These are phyloP conservation scores for Aspergillus hancockii DNA, from an alignment of 495 filamentous ascomycete species.

Conservation along the genomic window DNA sequence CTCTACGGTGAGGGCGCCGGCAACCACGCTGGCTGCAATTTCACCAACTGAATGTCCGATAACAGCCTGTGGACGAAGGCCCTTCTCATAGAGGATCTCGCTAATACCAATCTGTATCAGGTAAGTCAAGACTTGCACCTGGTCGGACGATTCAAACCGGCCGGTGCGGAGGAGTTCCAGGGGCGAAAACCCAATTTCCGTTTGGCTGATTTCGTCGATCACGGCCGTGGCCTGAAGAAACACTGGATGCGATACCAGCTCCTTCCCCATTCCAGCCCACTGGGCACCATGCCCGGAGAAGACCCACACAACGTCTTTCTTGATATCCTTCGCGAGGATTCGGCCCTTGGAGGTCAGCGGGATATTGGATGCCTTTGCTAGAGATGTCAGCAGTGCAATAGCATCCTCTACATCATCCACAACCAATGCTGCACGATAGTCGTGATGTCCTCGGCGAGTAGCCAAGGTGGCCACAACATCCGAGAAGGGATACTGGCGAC, in stretches of 20 bases:
- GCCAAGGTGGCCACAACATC: constrained; percentile 28
- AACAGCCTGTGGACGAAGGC: constrained; percentile 28
- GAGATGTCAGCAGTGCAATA: constrained; percentile 19
- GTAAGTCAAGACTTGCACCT: constrained; percentile 35
- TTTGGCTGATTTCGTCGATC: constrained; percentile 23
- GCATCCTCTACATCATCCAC: constrained; percentile 24
- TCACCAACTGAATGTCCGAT: constrained; percentile 42
- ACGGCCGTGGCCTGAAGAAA: constrained; percentile 24
- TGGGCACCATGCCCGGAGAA: constrained; percentile 49
- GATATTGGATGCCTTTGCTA: constrained; percentile 17
- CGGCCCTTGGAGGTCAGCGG: constrained; percentile 3
- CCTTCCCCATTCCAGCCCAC: constrained; percentile 40
- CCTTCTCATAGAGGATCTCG: constrained; percentile 24
- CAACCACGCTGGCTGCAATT: constrained; percentile 28
- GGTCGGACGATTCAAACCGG: constrained; percentile 27
- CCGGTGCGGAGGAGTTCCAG: constrained; percentile 28
- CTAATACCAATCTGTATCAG: constrained; percentile 32
- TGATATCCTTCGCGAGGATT: background rate
- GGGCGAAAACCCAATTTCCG: constrained; percentile 32
- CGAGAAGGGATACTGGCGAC: background rate
- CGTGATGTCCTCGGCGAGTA: constrained; percentile 35
- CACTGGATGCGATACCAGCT: constrained; percentile 24
- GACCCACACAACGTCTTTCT: constrained; percentile 19
- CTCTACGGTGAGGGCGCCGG: constrained; percentile 26
- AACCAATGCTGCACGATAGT: constrained; percentile 31